These are phyloP conservation scores for Alternaria ethzedia DNA, from an alignment of 2,329 filamentous ascomycete genomes.

Conservation along the genomic window DNA sequence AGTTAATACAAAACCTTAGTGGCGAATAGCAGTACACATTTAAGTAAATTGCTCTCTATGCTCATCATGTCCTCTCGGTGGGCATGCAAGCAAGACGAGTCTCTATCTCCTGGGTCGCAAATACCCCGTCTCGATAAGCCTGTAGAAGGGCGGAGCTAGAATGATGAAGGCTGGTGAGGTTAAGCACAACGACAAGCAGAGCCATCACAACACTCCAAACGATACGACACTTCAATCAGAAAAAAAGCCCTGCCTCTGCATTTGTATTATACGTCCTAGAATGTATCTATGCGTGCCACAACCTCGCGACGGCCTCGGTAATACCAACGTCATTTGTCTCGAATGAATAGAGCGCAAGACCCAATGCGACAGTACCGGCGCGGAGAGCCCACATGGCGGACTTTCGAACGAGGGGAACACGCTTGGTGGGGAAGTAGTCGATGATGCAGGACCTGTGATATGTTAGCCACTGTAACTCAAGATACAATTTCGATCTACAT, in stretches of 20 bases:
- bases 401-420: conserved; percentile 71
- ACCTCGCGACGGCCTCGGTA: conserved; percentile 83
- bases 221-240: background rate
- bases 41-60: background rate
- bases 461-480: conserved; percentile 11
- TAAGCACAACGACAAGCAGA: background rate
- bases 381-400: conserved; percentile 80
- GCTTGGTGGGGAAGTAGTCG: conserved; percentile 84
- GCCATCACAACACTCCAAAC: background rate
- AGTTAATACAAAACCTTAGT: background rate
- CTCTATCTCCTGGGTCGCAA: background rate
- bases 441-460: conserved; percentile 71
- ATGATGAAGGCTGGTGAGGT: background rate
- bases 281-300: conserved; percentile 77
- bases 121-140: background rate
- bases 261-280: conserved; percentile 3
- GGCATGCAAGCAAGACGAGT: background rate
- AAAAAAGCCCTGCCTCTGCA: background rate
- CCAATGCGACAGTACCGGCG: conserved; percentile 77
- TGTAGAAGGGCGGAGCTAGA: background rate
- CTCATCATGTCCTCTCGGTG: background rate
- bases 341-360: conserved; percentile 93
- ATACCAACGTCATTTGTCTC: conserved; percentile 98
- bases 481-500: conserved; percentile 38
- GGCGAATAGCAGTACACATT: background rate